These are phyloP conservation scores for Kurtzmaniella quercitrusa DNA, from an alignment of 1,139 yeast genomes.

Conservation along the genomic window DNA sequence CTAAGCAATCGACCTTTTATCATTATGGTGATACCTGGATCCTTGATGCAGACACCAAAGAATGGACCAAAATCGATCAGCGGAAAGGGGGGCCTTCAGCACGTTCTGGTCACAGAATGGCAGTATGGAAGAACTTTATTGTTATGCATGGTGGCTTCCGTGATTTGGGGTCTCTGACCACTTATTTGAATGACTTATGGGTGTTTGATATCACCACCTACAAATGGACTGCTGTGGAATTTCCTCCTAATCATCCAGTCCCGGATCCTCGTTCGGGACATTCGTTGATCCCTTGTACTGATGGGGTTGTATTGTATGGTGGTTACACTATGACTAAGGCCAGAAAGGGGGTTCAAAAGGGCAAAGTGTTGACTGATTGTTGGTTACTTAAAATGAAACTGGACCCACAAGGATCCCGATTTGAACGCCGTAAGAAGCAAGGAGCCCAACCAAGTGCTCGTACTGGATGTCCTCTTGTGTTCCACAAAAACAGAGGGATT, in stretches of 20 bases:
- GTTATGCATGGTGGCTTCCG: constrained; percentile 89
- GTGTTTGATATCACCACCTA: constrained; percentile 83
- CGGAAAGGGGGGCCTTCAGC: constrained; percentile 73
- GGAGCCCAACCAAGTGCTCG: constrained; percentile 88
- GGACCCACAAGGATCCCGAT: constrained; percentile 73
- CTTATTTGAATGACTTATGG: constrained; percentile 87
- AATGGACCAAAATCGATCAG: constrained; percentile 83
- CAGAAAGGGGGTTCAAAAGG: constrained; percentile 82
- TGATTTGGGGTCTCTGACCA: constrained; percentile 79
- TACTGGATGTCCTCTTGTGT: constrained; percentile 90
- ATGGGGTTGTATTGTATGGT: constrained; percentile 86
- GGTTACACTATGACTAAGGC: constrained; percentile 95
- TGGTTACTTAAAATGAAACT: constrained; percentile 88
- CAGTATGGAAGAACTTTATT: constrained; percentile 87
- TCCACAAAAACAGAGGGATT: constrained; percentile 89
- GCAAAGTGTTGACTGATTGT: constrained; percentile 83
- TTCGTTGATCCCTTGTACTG: constrained; percentile 74
- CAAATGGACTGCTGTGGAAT: constrained; percentile 88
- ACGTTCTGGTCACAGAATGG: constrained; percentile 88
- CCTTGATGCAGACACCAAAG: constrained; percentile 75
- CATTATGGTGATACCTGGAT: constrained; percentile 98
- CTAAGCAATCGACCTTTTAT: constrained; percentile 92
- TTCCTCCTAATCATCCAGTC: constrained; percentile 72
- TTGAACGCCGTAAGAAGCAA: constrained; percentile 88
- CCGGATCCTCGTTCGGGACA: constrained; percentile 97